Evolutionary conservation across 148 eudicot genomes (phyloP).

Genomic region (Pouteria glomerata): DNA sequence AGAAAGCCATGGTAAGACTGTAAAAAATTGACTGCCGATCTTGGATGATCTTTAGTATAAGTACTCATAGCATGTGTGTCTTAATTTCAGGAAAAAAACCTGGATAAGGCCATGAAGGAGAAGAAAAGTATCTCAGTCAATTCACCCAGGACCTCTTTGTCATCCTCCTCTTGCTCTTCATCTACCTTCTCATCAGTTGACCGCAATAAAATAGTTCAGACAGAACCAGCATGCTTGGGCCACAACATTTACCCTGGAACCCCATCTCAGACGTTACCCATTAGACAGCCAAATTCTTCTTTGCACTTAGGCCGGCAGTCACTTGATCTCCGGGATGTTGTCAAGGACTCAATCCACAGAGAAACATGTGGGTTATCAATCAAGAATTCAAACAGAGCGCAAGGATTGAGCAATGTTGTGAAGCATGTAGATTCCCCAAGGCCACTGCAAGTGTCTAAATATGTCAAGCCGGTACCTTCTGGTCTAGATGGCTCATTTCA

Average conservation of each 20-base stretch:
- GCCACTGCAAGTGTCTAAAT: conserved; percentile 31
- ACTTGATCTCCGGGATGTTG: conserved; percentile 58
- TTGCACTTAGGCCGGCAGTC: conserved; percentile 13
- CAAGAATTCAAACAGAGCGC: conserved; percentile 34
- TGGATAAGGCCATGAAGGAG: conserved; percentile 27
- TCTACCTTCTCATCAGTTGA: conserved; percentile 48
- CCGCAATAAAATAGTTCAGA: conserved; percentile 25
- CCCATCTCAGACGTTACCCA: conserved; percentile 15
- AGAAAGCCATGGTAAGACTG: conserved; percentile 35
- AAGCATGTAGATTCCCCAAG: conserved; percentile 72
- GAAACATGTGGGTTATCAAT: conserved; percentile 45
- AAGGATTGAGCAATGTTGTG: conserved; percentile 25
- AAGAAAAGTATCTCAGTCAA: conserved; percentile 35
- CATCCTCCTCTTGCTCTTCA: conserved; percentile 63
- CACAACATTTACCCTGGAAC: conserved; percentile 22
- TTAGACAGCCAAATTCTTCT: conserved; percentile 25
- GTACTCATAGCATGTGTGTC: neutral
- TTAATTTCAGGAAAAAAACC: conserved; percentile 42
- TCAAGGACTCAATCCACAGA: conserved; percentile 78
- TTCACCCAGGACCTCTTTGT: conserved; percentile 51
- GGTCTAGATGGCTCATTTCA: conserved; percentile 33
- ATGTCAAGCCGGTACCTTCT: conserved; percentile 24
- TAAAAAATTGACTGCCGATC: neutral
- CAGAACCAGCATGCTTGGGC: conserved; percentile 24
- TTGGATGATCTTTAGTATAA: neutral